Evolutionary conservation across 2,329 filamentous ascomycete species (phyloP), one percentile per base, ranked within the genome.

Genomic region (Acrodontium crateriforme): DNA sequence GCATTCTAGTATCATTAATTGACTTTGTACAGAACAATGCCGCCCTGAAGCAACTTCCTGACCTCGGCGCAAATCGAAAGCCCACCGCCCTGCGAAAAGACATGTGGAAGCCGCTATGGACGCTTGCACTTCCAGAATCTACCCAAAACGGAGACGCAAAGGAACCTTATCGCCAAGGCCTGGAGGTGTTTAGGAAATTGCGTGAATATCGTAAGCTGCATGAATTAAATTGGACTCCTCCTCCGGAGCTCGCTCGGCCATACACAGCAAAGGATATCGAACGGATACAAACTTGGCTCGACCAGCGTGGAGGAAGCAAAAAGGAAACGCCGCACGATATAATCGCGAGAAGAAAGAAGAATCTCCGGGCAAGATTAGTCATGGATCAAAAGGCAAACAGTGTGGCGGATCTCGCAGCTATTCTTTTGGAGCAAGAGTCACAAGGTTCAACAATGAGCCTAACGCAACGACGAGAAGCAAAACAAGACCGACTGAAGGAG

Each of bases 331-430:
- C 44, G 4, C 45, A 42, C 26, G 45, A 52, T 30, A 11, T 52
- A 13, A 47, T 49, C 29, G 41, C 38, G 30, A 34, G 42, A 47
- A 42, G 33, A 42, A 54, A 39, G 56, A 60, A 40, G 49, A 61
- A 59, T 37, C 63, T 67, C 49, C 60, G 62, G 34, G 56, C 64
- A 13, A 63, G 62, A n/a, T 57, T 56, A 30, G 55, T 75, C 24
- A 74, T 74, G 69, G 58, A 76, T 43, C 71, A 76, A 46, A 72
- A 69, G 47, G 69, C 68, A n/a, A 74, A 71, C 31, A 63, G 59
- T 23, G 60, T 73, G 12, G 71, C 70, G 4, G 72, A 76, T 42
- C 46, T 73, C 14, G 69, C 70, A 1, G 63, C 66, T 12, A 67
- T 73, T 3, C 45, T 75, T 28, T 36, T 49, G 15, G 57, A 64